Evolutionary conservation across 768 basidiomycete genomes (phyloP).

Genomic region (Strobilomyces confusus): DNA sequence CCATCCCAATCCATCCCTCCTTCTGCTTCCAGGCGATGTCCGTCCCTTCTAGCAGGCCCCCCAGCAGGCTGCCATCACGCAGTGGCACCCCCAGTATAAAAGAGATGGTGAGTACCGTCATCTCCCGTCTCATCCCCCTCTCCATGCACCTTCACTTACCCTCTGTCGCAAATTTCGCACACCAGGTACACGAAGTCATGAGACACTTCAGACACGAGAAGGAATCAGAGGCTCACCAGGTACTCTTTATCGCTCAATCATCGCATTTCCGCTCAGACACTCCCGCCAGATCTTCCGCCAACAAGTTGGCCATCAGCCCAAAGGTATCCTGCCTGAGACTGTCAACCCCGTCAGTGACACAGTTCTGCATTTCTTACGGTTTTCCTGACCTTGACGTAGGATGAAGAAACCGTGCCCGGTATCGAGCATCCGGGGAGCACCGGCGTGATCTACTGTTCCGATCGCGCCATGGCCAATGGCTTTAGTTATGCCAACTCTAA

Average conservation of each 20-base stretch:
- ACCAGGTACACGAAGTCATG: slow-evolving; percentile 68
- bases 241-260: slow-evolving; percentile 21
- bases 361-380: not conserved
- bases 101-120: slow-evolving; percentile 37
- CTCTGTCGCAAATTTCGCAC: slow-evolving; percentile 32
- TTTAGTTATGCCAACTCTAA: slow-evolving; percentile 76
- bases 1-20: slow-evolving; percentile 7
- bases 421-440: slow-evolving; percentile 71
- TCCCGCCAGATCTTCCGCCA: slow-evolving; percentile 66
- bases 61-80: slow-evolving; percentile 33
- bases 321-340: slow-evolving; percentile 62
- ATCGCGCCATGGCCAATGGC: slow-evolving; percentile 93
- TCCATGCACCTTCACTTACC: slow-evolving; percentile 30
- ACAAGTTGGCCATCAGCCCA: slow-evolving; percentile 64
- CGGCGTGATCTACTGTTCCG: slow-evolving; percentile 82
- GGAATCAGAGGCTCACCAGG: slow-evolving; percentile 87
- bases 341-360: slow-evolving; percentile 55
- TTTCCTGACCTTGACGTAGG: slow-evolving; percentile 35
- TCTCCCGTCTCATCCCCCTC: not conserved
- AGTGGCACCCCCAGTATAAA: slow-evolving; percentile 39
- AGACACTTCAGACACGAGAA: slow-evolving; percentile 69
- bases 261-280: slow-evolving; percentile 1
- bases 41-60: slow-evolving; percentile 21
- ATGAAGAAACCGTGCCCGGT: slow-evolving; percentile 88
- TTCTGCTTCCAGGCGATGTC: slow-evolving; percentile 20